Evolutionary conservation across 2,329 filamentous ascomycete species (phyloP).

Genomic region (Penicillium sp.): DNA sequence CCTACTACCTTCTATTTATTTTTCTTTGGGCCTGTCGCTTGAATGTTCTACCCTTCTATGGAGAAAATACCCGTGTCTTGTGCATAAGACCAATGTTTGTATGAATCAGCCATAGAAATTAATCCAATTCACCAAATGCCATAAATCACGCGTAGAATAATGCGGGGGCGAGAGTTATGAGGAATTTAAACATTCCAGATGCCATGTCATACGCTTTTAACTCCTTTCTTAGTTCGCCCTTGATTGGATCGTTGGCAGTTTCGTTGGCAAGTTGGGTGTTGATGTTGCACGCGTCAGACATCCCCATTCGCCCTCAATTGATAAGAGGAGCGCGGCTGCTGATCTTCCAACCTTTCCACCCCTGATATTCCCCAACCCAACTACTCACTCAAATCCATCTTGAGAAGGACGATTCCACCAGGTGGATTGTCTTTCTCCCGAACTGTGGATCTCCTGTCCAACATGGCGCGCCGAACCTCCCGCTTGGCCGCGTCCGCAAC

Average conservation of each 20-base stretch:
- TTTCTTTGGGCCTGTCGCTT: slow-evolving; percentile 1
- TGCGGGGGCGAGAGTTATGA: slow-evolving; percentile 11
- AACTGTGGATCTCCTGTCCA: slow-evolving; percentile 8
- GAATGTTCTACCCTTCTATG: not conserved
- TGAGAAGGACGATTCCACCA: slow-evolving; percentile 11
- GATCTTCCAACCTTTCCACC: slow-evolving; percentile 25
- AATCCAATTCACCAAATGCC: not conserved
- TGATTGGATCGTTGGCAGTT: slow-evolving; percentile 10
- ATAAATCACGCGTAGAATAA: slow-evolving; percentile 6
- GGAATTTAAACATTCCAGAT: slow-evolving; percentile 21
- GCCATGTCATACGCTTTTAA: not conserved
- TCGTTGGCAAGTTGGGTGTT: slow-evolving; percentile 11
- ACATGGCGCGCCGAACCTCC: slow-evolving; percentile 33
- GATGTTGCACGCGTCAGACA: slow-evolving; percentile 30
- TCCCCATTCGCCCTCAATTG: slow-evolving; percentile 24
- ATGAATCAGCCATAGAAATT: slow-evolving; percentile 5
- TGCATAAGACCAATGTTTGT: not conserved
- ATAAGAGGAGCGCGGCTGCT: slow-evolving; percentile 30
- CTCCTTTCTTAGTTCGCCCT: slow-evolving; percentile 11
- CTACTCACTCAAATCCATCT: slow-evolving; percentile 4
- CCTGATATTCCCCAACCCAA: slow-evolving; percentile 23
- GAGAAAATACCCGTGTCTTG: not conserved
- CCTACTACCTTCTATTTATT: not conserved
- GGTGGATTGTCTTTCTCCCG: slow-evolving; percentile 13
- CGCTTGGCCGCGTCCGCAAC: slow-evolving; percentile 34